These are phyloP conservation scores for Salix dunnii DNA, from an alignment of 345 rosid genomes.

Conservation along the genomic window DNA sequence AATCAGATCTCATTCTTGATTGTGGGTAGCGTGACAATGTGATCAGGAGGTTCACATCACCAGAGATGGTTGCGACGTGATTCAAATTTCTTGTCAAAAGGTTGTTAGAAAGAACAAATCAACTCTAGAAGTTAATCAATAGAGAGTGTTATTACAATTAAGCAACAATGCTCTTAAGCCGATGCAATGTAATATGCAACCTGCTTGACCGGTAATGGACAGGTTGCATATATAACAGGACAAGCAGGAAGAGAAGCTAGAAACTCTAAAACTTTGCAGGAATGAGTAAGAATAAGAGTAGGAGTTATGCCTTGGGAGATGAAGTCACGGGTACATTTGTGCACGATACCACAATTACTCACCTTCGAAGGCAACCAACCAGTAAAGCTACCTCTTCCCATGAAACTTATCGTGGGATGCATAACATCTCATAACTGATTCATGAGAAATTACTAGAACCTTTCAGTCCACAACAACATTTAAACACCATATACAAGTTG, in stretches of 20 bases:
- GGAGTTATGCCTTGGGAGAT: constrained; percentile 52
- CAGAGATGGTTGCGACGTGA: not conserved
- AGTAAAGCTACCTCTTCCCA: constrained; percentile 40
- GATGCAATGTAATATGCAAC: not conserved
- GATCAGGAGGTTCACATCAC: too few species aligned
- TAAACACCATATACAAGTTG: not conserved
- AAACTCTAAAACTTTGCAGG: constrained; percentile 49
- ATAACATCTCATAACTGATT: constrained; percentile 3
- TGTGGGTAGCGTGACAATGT: too few species aligned
- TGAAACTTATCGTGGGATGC: constrained; percentile 15
- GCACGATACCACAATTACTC: constrained; percentile 50
- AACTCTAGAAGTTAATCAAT: not conserved
- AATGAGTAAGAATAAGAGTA: constrained; percentile 51
- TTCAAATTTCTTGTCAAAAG: not conserved
- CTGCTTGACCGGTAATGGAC: constrained; percentile 5
- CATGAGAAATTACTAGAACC: constrained; percentile 7
- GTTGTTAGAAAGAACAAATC: not conserved
- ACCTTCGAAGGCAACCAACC: constrained; percentile 54
- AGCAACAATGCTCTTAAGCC: not conserved
- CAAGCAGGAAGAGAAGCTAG: constrained; percentile 39
- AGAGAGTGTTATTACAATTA: not conserved
- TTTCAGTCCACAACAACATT: not conserved
- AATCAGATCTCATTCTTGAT: too few species aligned
- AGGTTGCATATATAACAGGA: constrained; percentile 6
- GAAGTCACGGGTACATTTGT: constrained; percentile 44